Conservation (phyloP, 192 early-diverging fungal genomes). For the Backusella macrospora region DNA sequence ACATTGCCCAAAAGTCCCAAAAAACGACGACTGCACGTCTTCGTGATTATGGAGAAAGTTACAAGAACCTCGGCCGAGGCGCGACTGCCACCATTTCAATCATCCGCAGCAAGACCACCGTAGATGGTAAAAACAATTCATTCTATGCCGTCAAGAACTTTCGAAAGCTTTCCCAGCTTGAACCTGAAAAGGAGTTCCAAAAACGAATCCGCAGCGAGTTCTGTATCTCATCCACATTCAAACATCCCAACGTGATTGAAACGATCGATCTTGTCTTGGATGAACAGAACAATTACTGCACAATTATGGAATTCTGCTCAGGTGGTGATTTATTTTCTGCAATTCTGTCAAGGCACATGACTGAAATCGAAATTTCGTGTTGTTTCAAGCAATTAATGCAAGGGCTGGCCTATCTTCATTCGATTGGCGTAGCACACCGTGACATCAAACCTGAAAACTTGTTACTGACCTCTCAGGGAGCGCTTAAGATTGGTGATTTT, state of each 20-base stretch:
- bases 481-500: constrained; percentile 96
- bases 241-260: constrained; percentile 87
- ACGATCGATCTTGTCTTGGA: constrained; percentile 96
- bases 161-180: constrained; percentile 76
- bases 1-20: neutral
- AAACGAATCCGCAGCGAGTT: constrained; percentile 95
- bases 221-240: constrained; percentile 85
- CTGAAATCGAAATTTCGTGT: constrained; percentile 79
- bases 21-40: constrained; percentile 14
- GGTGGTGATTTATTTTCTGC: constrained; percentile 90
- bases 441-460: constrained; percentile 87
- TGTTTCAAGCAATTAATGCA: constrained; percentile 90
- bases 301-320: constrained; percentile 72
- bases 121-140: constrained; percentile 46
- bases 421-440: constrained; percentile 90
- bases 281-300: constrained; percentile 80
- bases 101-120: constrained; percentile 63
- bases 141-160: constrained; percentile 88
- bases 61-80: constrained; percentile 79
- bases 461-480: constrained; percentile 72
- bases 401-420: constrained; percentile 88
- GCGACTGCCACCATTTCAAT: constrained; percentile 88
- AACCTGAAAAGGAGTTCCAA: constrained; percentile 87
- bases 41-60: constrained; percentile 37
- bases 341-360: constrained; percentile 76